Evolutionary conservation across 305 asterid species (phyloP).

Genomic region (Fraxinus xanthoxyloides): DNA sequence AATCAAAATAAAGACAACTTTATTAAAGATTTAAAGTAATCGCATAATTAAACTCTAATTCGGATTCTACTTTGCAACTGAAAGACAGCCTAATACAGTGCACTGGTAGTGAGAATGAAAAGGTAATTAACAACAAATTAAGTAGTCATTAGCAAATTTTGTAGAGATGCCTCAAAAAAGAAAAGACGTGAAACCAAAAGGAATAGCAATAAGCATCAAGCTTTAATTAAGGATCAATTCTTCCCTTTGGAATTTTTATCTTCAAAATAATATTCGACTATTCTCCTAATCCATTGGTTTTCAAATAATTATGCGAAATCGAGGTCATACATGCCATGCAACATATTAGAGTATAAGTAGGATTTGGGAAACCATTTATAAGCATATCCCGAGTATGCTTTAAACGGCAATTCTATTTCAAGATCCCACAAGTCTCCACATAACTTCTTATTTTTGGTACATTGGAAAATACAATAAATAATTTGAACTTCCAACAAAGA

Average conservation of each 20-base stretch:
- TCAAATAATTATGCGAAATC: neutral
- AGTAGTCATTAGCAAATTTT: neutral
- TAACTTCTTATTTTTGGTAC: neutral
- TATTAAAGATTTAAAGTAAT: constrained; percentile 52
- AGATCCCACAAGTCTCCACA: neutral
- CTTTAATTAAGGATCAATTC: constrained; percentile 38
- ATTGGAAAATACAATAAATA: neutral
- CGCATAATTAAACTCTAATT: constrained; percentile 30
- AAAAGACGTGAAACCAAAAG: constrained; percentile 34
- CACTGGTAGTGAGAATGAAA: neutral
- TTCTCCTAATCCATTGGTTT: constrained; percentile 3
- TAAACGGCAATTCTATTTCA: neutral
- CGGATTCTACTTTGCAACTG: constrained; percentile 22
- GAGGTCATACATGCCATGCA: neutral
- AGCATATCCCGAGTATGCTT: neutral
- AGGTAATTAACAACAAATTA: neutral
- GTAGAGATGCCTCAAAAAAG: constrained; percentile 4
- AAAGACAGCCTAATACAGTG: constrained; percentile 22
- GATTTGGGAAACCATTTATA: neutral
- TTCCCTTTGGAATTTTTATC: constrained; percentile 17
- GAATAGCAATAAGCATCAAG: constrained; percentile 45
- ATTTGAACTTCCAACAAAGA: neutral
- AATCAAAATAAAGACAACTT: constrained; percentile 40
- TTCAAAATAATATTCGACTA: neutral
- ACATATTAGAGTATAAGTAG: neutral